These are phyloP conservation scores for Pseudogymnoascus pannorum DNA, from an alignment of 2,329 filamentous ascomycete species.

Conservation along the genomic window DNA sequence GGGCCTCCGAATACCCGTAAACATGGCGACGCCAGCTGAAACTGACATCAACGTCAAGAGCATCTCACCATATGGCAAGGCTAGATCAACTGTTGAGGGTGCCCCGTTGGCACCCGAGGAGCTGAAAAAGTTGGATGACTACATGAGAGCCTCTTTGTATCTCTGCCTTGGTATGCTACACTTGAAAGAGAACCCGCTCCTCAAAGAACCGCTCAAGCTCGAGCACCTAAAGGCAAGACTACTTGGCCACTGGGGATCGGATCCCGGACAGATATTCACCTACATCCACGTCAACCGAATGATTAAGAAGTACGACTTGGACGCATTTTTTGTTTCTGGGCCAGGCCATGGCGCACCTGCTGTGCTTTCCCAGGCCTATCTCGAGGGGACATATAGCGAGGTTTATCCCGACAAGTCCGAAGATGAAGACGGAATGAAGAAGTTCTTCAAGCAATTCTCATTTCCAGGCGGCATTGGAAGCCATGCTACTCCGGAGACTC, in stretches of 20 bases:
- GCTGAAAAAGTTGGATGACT: constrained; percentile 60
- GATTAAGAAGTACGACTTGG: constrained; percentile 71
- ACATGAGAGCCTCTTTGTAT: constrained; percentile 68
- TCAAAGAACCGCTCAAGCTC: constrained; percentile 59
- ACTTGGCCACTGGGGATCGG: constrained; percentile 72
- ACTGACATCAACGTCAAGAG: constrained; percentile 39
- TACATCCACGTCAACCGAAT: constrained; percentile 77
- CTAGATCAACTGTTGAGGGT: constrained; percentile 57
- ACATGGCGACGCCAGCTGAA: constrained; percentile 13
- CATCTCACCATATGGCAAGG: constrained; percentile 57
- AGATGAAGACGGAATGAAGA: constrained; percentile 60
- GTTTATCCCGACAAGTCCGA: constrained; percentile 69
- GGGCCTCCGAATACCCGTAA: neutral
- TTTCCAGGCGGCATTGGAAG: constrained; percentile 74
- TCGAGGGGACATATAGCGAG: constrained; percentile 71
- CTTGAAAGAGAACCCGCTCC: constrained; percentile 64
- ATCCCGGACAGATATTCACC: constrained; percentile 73
- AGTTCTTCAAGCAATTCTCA: constrained; percentile 77
- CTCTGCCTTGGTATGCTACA: constrained; percentile 76
- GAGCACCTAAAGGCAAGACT: constrained; percentile 68
- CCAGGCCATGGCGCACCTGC: constrained; percentile 73
- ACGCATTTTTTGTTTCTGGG: constrained; percentile 67
- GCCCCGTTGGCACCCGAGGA: constrained; percentile 59
- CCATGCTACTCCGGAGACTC: constrained; percentile 72
- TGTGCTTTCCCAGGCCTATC: constrained; percentile 66